A percentile compares a stretch with the other conserved stretches of the same genome.
These are phyloP conservation scores for Diaporthe caulivora DNA, from an alignment of 2,329 filamentous ascomycete species.

Conservation along the genomic window DNA sequence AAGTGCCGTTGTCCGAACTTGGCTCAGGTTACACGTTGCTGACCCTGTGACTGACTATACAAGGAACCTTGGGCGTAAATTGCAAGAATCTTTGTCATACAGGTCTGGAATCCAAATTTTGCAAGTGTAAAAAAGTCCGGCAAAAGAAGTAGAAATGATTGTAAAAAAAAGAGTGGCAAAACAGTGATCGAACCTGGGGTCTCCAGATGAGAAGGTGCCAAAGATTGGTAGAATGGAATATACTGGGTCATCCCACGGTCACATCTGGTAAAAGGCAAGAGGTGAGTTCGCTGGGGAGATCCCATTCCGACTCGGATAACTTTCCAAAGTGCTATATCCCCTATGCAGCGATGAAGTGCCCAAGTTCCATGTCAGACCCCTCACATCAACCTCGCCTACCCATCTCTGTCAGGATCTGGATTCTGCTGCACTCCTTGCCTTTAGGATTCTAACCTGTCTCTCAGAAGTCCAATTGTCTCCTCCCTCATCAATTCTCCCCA, in stretches of 20 bases:
- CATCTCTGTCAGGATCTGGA: slow-evolving; percentile 16
- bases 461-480: not conserved
- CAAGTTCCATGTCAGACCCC: slow-evolving; percentile 17
- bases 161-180: slow-evolving; percentile 42
- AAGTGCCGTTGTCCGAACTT: not conserved
- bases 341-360: no score
- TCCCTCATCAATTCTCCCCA: no score
- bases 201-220: slow-evolving; percentile 54
- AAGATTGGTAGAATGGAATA: slow-evolving; percentile 66
- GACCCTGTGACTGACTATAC: no score
- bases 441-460: not conserved
- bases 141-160: not conserved
- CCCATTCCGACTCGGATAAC: slow-evolving; percentile 66
- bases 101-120: not conserved
- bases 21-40: not conserved
- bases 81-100: not conserved
- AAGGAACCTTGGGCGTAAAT: not conserved
- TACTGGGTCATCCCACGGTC: slow-evolving; percentile 72
- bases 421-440: not conserved
- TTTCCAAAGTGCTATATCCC: slow-evolving; percentile 39
- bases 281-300: slow-evolving; percentile 79
- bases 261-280: slow-evolving; percentile 87
- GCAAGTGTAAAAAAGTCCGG: slow-evolving; percentile 46
- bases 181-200: slow-evolving; percentile 56
- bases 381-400: slow-evolving; percentile 27